Conservation (phyloP, 2,329 filamentous ascomycete genomes). For the Penicillium sp. region DNA sequence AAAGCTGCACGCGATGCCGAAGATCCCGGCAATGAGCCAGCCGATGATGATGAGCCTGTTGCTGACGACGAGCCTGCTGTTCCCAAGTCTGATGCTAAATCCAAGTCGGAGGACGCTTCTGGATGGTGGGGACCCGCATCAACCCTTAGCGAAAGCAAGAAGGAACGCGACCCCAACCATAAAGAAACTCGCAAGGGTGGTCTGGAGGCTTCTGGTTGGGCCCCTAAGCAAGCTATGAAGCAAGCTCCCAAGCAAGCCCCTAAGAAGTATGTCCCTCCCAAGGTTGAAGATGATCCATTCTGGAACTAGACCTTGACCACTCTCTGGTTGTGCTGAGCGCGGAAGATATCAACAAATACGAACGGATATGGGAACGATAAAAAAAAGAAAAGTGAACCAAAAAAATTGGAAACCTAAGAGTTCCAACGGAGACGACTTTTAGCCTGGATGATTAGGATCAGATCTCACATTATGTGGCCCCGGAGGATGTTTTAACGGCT, state of each 20-base stretch:
- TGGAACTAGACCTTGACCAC: background rate
- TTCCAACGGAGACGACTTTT: background rate
- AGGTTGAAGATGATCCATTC: background rate
- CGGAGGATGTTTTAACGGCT: background rate
- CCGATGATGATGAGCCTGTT: background rate
- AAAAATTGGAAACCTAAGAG: conserved; percentile 4
- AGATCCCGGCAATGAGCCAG: background rate
- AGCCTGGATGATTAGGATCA: background rate
- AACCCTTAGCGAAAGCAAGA: background rate
- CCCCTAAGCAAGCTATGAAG: background rate
- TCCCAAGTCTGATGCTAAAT: background rate
- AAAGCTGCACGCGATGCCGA: background rate
- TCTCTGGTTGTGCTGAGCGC: background rate
- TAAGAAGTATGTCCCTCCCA: accelerated
- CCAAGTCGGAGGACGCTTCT: background rate
- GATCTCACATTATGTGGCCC: background rate
- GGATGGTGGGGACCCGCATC: background rate
- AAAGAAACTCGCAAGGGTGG: background rate
- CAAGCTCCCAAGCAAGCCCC: background rate
- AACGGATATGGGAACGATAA: background rate
- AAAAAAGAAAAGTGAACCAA: background rate
- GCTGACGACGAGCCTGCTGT: background rate
- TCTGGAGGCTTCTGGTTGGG: background rate
- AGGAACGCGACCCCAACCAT: background rate
- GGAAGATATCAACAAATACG: background rate